Conservation (phyloP, 2,329 filamentous ascomycete species). For the Dendryphion nanum region DNA sequence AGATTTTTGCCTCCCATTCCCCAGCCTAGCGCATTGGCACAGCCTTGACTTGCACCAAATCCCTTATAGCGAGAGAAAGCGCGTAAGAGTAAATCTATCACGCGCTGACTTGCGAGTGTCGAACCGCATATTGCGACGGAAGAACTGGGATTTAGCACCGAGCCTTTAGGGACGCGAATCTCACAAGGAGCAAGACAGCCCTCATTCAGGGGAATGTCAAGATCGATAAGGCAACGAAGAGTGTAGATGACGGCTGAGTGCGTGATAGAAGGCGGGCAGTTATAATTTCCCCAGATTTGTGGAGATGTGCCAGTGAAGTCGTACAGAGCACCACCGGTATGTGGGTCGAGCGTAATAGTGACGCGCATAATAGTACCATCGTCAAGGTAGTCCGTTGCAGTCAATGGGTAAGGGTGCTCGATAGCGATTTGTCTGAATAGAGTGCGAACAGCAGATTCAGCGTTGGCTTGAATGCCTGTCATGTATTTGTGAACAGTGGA, state of each 20-base stretch:
- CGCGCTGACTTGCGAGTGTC: constrained; percentile 28
- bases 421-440: constrained; percentile 23
- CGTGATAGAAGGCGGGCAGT: constrained; percentile 40
- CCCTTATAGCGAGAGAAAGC: constrained; percentile 34
- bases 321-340: constrained; percentile 33
- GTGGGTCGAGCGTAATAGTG: constrained; percentile 31
- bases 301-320: constrained; percentile 43
- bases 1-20: constrained; percentile 22
- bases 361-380: constrained; percentile 39
- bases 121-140: constrained; percentile 31
- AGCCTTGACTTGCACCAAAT: constrained; percentile 29
- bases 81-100: constrained; percentile 31
- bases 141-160: constrained; percentile 26
- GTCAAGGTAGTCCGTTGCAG: constrained; percentile 42
- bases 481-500: neutral
- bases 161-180: constrained; percentile 23
- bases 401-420: constrained; percentile 15
- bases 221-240: constrained; percentile 28
- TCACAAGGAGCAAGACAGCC: constrained; percentile 29
- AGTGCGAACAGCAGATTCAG: constrained; percentile 1
- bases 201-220: constrained; percentile 35
- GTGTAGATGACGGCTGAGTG: constrained; percentile 31
- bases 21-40: constrained; percentile 30
- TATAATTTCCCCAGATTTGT: constrained; percentile 35
- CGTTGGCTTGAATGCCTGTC: neutral